Base-by-base conservation (phyloP, 2,329 filamentous ascomycete species). In the Colletotrichum cordylinicola region DNA sequence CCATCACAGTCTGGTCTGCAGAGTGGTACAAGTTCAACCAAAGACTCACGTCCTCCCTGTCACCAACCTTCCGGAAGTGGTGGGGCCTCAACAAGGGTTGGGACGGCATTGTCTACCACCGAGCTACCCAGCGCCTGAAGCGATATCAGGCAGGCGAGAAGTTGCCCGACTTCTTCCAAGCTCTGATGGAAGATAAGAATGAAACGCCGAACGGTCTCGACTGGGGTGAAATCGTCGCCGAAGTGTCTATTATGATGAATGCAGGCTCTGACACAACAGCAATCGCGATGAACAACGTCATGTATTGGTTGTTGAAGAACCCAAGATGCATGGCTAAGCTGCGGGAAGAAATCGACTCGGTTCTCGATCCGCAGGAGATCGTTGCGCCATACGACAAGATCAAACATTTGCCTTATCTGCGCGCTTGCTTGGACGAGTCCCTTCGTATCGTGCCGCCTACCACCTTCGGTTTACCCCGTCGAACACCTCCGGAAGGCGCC, bases 171-270 rank as follows among this genome's bases (percentile, higher is more conserved):
- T 91, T 92, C 82, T 91, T 92, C 83, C 84, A 88, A 61, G 85
- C 86, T 1, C 80, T 92, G 8, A 90, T 92, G 88, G 88, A 88
- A 13, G 84, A 87, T 64, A 86, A 84, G 68, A 83, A 85, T 29
- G 86, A 82, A 12, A 80, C 80, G 1, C 82, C 85, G 1, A 82
- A 83, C 31, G 81, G 86, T 48, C 85, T 92, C 2, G 88, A 91
- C 74, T 90, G 86, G 86, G 90, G 90, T 29, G 90, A 92, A 80
- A 88, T 91, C 10, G 86, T 90, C 0, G 89, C 90, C n/a, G 90
- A 92, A 78, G 83, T 90, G 24, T 84, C 80, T 52, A 90, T 87
- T 79, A 91, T 91, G 85, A 86, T 86, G 78, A 86, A 85, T 77
- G 90, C 89, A 1, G 90, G 89, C 3, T 86, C 83, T 3, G 88